Evolutionary conservation across 2,329 filamentous ascomycete species (phyloP).

Genomic region (Apiospora sp.): DNA sequence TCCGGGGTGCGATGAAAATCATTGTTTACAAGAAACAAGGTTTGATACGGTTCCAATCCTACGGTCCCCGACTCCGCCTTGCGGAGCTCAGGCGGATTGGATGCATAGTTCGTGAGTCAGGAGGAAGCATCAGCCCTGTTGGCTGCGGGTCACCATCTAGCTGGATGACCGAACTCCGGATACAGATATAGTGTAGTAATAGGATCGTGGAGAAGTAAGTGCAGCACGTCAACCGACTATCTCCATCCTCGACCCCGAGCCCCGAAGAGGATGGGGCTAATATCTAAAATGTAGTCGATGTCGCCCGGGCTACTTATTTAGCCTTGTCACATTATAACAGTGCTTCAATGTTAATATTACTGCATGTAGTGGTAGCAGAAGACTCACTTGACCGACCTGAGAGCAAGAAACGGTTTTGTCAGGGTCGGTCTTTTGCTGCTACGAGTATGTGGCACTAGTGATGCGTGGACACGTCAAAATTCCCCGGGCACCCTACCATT

Average conservation of each 20-base stretch:
- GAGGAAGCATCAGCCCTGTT: conserved; percentile 13
- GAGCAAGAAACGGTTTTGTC: conserved; percentile 2
- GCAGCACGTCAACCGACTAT: background rate
- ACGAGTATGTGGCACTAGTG: conserved; percentile 23
- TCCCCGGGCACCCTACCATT: conserved; percentile 23
- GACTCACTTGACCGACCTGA: background rate
- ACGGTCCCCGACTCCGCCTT: background rate
- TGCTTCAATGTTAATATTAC: background rate
- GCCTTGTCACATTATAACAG: background rate
- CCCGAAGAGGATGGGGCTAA: background rate
- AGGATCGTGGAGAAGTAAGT: conserved; percentile 6
- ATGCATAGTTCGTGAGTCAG: conserved; percentile 15
- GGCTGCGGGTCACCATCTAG: background rate
- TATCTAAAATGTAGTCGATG: background rate
- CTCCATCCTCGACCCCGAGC: conserved; percentile 2
- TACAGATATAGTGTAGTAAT: background rate
- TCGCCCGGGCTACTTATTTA: background rate
- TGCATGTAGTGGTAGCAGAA: background rate
- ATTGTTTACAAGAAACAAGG: background rate
- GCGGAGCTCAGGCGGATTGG: background rate
- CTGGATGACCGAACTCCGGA: background rate
- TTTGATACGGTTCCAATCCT: background rate
- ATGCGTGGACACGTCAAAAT: conserved; percentile 27
- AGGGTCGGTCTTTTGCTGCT: background rate
- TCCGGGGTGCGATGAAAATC: background rate